phyloP scores from a whole-genome alignment of 2,329 filamentous ascomycete species.

The Penicillium verrucosum region DNA sequence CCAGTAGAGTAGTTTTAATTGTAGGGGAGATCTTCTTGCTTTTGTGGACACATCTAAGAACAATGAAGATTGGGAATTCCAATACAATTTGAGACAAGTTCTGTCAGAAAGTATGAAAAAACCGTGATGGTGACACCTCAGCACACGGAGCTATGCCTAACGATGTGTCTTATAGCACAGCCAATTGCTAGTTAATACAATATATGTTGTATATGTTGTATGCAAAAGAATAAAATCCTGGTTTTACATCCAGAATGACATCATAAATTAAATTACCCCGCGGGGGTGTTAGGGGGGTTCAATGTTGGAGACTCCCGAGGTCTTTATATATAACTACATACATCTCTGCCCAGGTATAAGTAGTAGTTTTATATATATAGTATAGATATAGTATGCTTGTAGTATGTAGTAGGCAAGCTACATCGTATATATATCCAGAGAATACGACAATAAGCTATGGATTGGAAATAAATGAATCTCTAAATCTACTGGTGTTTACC shows the following conservation, averaged over 20 bases:
- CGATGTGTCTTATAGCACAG: no score
- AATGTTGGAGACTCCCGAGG: no score
- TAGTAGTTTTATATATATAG: no score
- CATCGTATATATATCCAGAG: not conserved
- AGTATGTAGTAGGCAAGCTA: not conserved
- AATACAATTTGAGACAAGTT: not conserved
- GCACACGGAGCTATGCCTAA: not conserved
- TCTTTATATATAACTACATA: no score
- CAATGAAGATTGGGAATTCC: not conserved
- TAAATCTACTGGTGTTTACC: not conserved
- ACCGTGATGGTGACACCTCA: not conserved
- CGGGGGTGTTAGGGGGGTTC: not conserved
- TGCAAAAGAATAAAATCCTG: not conserved
- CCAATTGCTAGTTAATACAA: no score
- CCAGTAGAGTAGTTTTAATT: constrained; percentile 1
- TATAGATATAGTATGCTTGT: no score
- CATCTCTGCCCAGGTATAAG: no score
- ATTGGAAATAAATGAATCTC: not conserved
- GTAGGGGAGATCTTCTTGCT: not conserved
- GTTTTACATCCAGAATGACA: not conserved
- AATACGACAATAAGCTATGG: no score
- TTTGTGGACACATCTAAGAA: not conserved
- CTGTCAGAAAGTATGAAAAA: not conserved
- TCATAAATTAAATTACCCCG: not conserved
- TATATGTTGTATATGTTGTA: no score